A percentile compares a stretch with the other conserved stretches of the same genome.
Conservation (phyloP, 495 filamentous ascomycete genomes). For the Podospora didyma region DNA sequence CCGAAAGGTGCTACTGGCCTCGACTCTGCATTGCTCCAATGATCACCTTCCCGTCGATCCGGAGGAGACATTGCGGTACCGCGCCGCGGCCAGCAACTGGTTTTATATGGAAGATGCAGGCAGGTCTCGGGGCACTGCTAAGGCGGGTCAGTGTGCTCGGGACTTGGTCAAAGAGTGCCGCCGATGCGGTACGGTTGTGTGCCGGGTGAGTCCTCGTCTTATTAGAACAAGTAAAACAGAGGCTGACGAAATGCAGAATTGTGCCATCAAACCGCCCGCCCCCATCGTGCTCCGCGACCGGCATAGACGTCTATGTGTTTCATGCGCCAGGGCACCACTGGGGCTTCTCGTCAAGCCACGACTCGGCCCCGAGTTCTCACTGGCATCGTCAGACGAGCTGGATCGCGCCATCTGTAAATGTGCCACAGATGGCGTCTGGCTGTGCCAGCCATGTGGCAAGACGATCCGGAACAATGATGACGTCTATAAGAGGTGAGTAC, state of each 20-base stretch:
- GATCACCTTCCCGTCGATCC: slow-evolving; percentile 51
- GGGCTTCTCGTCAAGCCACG: slow-evolving; percentile 33
- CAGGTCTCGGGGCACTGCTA: slow-evolving; percentile 46
- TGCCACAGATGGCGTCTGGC: slow-evolving; percentile 58
- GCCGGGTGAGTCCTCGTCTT: slow-evolving; percentile 55
- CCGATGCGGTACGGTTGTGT: slow-evolving; percentile 69
- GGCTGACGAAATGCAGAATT: slow-evolving; percentile 57
- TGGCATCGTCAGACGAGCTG: slow-evolving; percentile 39
- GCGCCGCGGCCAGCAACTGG: slow-evolving; percentile 48
- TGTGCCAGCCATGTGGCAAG: slow-evolving; percentile 76
- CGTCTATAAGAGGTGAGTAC: slow-evolving; percentile 56
- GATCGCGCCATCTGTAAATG: slow-evolving; percentile 67
- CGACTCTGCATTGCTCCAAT: slow-evolving; percentile 74
- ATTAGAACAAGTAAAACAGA: background rate
- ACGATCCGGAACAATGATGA: slow-evolving; percentile 63
- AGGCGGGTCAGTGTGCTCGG: slow-evolving; percentile 69
- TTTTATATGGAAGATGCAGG: slow-evolving; percentile 43
- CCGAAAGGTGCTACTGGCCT: slow-evolving; percentile 62
- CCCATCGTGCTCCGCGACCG: slow-evolving; percentile 57
- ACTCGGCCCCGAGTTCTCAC: slow-evolving; percentile 19
- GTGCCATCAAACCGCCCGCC: slow-evolving; percentile 72
- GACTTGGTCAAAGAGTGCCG: slow-evolving; percentile 83
- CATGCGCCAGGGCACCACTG: slow-evolving; percentile 66
- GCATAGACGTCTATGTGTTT: slow-evolving; percentile 72
- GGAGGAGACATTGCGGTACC: slow-evolving; percentile 45